Evolutionary conservation across 768 basidiomycete species (phyloP).

Genomic region (Jaapia argillacea): DNA sequence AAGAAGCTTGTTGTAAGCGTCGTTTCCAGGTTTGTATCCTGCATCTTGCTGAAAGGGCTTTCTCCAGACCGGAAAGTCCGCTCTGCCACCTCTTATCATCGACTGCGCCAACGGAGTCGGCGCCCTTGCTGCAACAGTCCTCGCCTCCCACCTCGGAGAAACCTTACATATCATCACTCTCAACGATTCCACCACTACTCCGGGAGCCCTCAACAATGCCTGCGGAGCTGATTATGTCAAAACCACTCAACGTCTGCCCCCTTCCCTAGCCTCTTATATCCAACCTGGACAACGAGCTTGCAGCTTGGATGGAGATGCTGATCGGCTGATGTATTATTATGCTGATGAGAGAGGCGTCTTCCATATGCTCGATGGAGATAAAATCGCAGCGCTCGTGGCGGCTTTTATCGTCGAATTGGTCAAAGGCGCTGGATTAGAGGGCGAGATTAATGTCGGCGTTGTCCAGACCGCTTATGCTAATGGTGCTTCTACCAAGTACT

Average conservation of each 20-base stretch:
- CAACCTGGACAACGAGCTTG: slow-evolving; percentile 75
- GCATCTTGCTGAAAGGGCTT: slow-evolving; percentile 1
- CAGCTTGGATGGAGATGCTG: slow-evolving; percentile 95
- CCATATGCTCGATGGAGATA: slow-evolving; percentile 95
- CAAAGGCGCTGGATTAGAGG: slow-evolving; percentile 73
- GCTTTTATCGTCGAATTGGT: slow-evolving; percentile 89
- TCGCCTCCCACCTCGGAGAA: slow-evolving; percentile 49
- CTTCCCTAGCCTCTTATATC: slow-evolving; percentile 53
- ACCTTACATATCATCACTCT: slow-evolving; percentile 55
- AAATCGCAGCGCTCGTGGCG: slow-evolving; percentile 90
- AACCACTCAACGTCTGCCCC: slow-evolving; percentile 81
- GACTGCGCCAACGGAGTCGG: slow-evolving; percentile 99
- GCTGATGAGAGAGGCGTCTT: slow-evolving; percentile 69
- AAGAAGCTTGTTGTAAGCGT: slow-evolving; percentile 74
- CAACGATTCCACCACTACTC: slow-evolving; percentile 55
- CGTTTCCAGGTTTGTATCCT: not conserved
- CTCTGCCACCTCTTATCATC: slow-evolving; percentile 55
- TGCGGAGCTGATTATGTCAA: slow-evolving; percentile 98
- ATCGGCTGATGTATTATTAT: slow-evolving; percentile 94
- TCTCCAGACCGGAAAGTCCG: slow-evolving; percentile 52
- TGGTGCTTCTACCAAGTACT: slow-evolving; percentile 90
- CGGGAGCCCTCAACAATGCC: slow-evolving; percentile 70
- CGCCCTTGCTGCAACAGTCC: slow-evolving; percentile 52
- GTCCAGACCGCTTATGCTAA: slow-evolving; percentile 99
- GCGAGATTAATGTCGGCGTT: slow-evolving; percentile 76